Conservation (phyloP, 805 yeast genomes). For the Clavispora phyllophila region DNA sequence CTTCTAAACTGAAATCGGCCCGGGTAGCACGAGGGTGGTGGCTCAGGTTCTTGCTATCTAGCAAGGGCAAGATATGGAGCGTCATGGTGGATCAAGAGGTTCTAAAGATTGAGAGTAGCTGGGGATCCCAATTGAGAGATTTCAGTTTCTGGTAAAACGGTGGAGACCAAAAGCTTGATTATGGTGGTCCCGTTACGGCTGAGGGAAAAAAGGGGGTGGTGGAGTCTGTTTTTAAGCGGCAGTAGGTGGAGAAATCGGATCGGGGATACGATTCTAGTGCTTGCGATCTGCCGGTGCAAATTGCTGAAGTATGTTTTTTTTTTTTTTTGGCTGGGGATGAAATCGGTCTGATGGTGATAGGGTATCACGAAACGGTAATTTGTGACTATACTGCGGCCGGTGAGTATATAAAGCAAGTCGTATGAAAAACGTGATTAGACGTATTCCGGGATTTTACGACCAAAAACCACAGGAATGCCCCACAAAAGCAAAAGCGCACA, state of each 20-base stretch:
- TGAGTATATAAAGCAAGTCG: neutral
- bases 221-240: no score
- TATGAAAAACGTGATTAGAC: neutral
- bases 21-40: slow-evolving; percentile 48
- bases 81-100: slow-evolving; percentile 2
- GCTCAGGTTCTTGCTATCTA: slow-evolving; percentile 33
- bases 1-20: slow-evolving; percentile 76
- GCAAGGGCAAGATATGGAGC: slow-evolving; percentile 68
- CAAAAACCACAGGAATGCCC: neutral
- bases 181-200: no score
- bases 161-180: no score
- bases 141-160: no score
- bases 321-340: neutral
- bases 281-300: no score
- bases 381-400: neutral
- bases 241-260: no score
- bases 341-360: neutral
- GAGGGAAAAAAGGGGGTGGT: no score
- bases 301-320: no score
- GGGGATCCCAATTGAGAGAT: no score
- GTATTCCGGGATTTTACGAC: neutral
- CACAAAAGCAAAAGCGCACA: neutral
- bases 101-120: no score
- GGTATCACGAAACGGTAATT: neutral
- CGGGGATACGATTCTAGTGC: no score